Percentiles rank a stretch among this genome's conserved stretches.
These are phyloP conservation scores for Cetradonia linearis DNA, from an alignment of 495 filamentous ascomycete genomes.

Conservation along the genomic window DNA sequence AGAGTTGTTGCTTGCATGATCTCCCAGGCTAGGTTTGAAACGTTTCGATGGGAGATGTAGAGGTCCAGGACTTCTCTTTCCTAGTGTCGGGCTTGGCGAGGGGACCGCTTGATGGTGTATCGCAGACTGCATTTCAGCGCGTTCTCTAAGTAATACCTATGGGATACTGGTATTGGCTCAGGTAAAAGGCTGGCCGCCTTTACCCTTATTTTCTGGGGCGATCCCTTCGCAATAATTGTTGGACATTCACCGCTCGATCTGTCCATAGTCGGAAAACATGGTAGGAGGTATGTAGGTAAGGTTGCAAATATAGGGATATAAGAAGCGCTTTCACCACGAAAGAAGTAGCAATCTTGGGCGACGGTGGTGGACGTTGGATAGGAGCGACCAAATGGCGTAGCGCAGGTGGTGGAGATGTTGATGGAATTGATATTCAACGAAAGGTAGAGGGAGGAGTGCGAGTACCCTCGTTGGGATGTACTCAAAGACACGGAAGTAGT, in stretches of 20 bases:
- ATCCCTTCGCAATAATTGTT: too few relatives aligned
- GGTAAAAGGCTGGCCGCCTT: neutral
- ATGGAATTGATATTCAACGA: neutral
- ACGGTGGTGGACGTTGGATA: neutral
- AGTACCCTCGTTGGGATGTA: neutral
- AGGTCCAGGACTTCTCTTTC: neutral
- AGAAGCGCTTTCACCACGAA: neutral
- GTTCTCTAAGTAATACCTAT: neutral
- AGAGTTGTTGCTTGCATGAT: neutral
- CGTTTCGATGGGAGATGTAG: conserved; percentile 1
- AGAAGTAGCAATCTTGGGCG: neutral
- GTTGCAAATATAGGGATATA: neutral
- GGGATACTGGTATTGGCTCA: neutral
- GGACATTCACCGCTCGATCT: neutral
- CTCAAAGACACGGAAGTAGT: neutral
- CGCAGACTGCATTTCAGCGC: neutral
- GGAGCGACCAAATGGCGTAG: neutral
- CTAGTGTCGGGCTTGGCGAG: neutral
- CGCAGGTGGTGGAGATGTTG: neutral
- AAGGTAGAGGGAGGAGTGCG: neutral
- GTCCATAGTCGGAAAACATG: neutral
- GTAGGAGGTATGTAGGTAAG: neutral
- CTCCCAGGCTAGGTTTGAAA: neutral
- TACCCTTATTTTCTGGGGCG: neutral
- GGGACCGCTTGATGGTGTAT: neutral